Evolutionary conservation across 768 basidiomycete species (phyloP).

Genomic region (Guyanaporus albipodus): DNA sequence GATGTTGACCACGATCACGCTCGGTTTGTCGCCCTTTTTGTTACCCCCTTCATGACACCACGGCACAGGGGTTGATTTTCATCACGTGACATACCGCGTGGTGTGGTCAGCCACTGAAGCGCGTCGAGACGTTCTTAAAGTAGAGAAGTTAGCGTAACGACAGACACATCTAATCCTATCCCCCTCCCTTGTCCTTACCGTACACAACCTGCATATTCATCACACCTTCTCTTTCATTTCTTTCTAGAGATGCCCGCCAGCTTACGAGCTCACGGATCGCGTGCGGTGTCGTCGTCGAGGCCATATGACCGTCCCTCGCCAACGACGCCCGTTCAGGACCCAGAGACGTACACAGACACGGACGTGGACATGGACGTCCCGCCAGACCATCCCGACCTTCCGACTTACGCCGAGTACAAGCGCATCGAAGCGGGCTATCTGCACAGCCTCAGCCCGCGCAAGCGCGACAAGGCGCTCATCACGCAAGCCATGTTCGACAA

Average conservation of each 20-base stretch:
- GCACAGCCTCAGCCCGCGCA: slow-evolving; percentile 50
- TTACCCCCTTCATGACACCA: not conserved
- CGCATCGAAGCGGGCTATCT: slow-evolving; percentile 57
- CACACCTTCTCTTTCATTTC: slow-evolving; percentile 2
- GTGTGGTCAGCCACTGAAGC: slow-evolving; percentile 28
- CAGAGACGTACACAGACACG: not conserved
- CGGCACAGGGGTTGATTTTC: slow-evolving; percentile 23
- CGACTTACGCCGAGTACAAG: slow-evolving; percentile 58
- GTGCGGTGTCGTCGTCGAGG: slow-evolving; percentile 5
- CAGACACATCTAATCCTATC: slow-evolving; percentile 20
- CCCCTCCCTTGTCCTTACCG: not conserved
- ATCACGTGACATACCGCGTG: slow-evolving; percentile 27
- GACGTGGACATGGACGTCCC: not conserved
- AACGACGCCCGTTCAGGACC: not conserved
- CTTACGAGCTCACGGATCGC: slow-evolving; percentile 7
- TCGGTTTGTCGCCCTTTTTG: too few species aligned
- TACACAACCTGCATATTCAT: slow-evolving; percentile 27
- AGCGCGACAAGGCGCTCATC: slow-evolving; percentile 68
- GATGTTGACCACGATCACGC: slow-evolving; percentile 21
- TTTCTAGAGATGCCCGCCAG: slow-evolving; percentile 26
- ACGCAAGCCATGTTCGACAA: slow-evolving; percentile 66
- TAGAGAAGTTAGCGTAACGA: too few species aligned
- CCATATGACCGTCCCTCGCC: slow-evolving; percentile 24
- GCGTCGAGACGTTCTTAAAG: slow-evolving; percentile 9
- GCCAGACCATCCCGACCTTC: slow-evolving; percentile 46